Conservation (phyloP, 345 rosid species). For the Turritis glabra region DNA sequence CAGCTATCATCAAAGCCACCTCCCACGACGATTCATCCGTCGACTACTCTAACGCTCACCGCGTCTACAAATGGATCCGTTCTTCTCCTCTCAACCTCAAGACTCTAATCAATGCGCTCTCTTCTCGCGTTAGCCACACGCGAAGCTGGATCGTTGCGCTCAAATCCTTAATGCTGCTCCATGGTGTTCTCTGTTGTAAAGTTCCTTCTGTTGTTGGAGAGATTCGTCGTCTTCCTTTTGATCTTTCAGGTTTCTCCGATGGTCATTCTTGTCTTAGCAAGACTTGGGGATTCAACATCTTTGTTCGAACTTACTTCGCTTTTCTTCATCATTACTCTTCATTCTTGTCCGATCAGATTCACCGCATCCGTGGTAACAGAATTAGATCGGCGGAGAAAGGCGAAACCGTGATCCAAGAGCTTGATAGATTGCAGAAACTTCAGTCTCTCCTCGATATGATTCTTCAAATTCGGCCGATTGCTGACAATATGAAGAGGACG, state of each 20-base stretch:
- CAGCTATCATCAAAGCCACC: constrained; percentile 80
- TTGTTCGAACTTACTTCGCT: constrained; percentile 61
- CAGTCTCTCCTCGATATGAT: constrained; percentile 61
- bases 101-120: constrained; percentile 50
- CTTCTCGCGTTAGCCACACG: constrained; percentile 56
- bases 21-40: constrained; percentile 61
- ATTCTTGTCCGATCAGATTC: constrained; percentile 34
- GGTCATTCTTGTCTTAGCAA: constrained; percentile 42
- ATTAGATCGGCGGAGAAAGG: neutral
- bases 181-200: constrained; percentile 67
- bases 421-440: constrained; percentile 46
- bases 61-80: constrained; percentile 64
- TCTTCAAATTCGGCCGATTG: constrained; percentile 57
- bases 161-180: constrained; percentile 74
- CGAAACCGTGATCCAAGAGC: constrained; percentile 27
- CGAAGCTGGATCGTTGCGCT: constrained; percentile 74
- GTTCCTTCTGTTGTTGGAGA: constrained; percentile 46
- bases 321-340: constrained; percentile 59
- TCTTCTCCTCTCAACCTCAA: constrained; percentile 62
- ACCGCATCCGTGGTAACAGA: constrained; percentile 7
- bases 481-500: constrained; percentile 49
- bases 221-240: constrained; percentile 61
- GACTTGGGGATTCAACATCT: constrained; percentile 61
- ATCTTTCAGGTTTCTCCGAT: constrained; percentile 62
- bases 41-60: constrained; percentile 62